Evolutionary conservation across 768 basidiomycete species (phyloP).

Genomic region (Butyriboletus loyo): DNA sequence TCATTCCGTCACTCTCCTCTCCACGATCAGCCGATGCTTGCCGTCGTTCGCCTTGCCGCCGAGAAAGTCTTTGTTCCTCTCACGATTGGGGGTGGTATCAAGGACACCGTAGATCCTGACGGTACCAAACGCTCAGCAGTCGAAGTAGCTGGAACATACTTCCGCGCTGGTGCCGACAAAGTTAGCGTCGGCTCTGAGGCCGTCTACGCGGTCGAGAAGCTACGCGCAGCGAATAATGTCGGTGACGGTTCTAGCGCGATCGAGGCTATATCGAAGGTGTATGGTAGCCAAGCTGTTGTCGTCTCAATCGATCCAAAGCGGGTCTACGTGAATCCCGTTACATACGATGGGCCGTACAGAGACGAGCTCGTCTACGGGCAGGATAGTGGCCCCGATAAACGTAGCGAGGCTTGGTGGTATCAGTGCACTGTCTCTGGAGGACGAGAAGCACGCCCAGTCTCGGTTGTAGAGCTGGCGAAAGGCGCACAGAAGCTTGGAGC

Average conservation of each 20-base stretch:
- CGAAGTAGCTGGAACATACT: constrained; percentile 95
- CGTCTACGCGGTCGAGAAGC: constrained; percentile 86
- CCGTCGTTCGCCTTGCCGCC: constrained; percentile 87
- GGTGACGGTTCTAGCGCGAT: constrained; percentile 81
- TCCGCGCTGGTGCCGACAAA: constrained; percentile 97
- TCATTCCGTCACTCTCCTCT: constrained; percentile 97
- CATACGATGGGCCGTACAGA: constrained; percentile 67
- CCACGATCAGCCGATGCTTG: constrained; percentile 96
- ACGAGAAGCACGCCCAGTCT: constrained; percentile 76
- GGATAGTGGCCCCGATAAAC: constrained; percentile 48
- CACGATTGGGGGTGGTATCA: constrained; percentile 98
- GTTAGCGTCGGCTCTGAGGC: constrained; percentile 97
- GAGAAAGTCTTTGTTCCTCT: constrained; percentile 93
- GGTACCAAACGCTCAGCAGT: constrained; percentile 82
- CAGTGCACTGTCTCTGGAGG: constrained; percentile 97
- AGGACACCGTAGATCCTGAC: constrained; percentile 93
- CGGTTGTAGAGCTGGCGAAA: constrained; percentile 85
- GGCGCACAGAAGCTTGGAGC: constrained; percentile 92
- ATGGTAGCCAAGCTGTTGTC: constrained; percentile 96
- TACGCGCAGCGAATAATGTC: constrained; percentile 49
- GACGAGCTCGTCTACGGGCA: constrained; percentile 54
- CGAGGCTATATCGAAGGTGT: constrained; percentile 84
- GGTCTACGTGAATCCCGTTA: constrained; percentile 65
- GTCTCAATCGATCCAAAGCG: constrained; percentile 94
- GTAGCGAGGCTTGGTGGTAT: constrained; percentile 93